Evolutionary conservation across 1,139 yeast genomes (phyloP).

Genomic region (Kazachstania sp.): DNA sequence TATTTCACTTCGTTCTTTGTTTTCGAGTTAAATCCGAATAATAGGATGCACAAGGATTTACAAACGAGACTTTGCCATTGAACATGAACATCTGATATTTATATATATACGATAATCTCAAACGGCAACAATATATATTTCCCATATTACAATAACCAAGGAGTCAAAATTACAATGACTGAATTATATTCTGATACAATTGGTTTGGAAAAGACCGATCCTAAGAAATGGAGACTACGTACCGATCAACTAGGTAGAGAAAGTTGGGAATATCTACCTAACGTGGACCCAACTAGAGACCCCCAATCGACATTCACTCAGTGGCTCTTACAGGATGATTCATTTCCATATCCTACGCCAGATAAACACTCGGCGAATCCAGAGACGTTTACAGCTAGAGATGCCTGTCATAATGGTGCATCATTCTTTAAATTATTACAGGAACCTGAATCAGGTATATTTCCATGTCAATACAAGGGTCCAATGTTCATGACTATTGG

Average conservation of each 20-base stretch:
- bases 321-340: constrained; percentile 42
- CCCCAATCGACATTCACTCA: constrained; percentile 53
- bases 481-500: constrained; percentile 98
- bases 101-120: background rate
- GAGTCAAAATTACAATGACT: background rate
- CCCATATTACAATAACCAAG: no score
- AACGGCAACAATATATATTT: no score
- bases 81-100: no score
- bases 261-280: constrained; percentile 63
- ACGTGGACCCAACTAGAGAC: constrained; percentile 34
- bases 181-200: constrained; percentile 52
- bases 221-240: constrained; percentile 62
- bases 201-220: constrained; percentile 63
- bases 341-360: constrained; percentile 39
- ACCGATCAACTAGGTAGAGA: constrained; percentile 69
- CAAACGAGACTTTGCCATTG: no score
- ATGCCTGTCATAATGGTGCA: constrained; percentile 71
- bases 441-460: constrained; percentile 65
- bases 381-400: constrained; percentile 39
- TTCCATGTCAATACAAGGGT: constrained; percentile 92
- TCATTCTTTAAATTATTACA: constrained; percentile 60
- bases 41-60: no score
- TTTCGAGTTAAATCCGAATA: no score
- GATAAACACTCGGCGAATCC: constrained; percentile 21
- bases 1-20: no score